Evolutionary conservation across 2,329 filamentous ascomycete species (phyloP).

Genomic region (Pseudocercospora eumusae): DNA sequence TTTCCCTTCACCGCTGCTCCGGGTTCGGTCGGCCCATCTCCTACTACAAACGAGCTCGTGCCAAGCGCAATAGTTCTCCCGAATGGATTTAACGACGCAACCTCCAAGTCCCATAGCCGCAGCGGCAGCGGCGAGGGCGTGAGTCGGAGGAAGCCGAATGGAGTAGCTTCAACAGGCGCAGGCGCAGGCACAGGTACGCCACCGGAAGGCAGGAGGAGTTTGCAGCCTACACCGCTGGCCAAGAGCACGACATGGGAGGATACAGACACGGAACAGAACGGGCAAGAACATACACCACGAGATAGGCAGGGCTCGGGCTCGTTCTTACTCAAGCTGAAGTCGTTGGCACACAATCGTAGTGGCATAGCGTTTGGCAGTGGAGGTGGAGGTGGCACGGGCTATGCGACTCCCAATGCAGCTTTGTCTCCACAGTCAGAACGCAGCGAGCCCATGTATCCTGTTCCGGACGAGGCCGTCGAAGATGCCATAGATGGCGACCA

Average conservation of each 20-base stretch:
- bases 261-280: constrained; percentile 29
- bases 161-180: constrained; percentile 13
- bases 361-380: constrained; percentile 11
- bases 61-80: constrained; percentile 7
- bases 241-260: constrained; percentile 34
- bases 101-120: not conserved
- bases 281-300: constrained; percentile 19
- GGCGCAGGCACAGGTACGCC: constrained; percentile 24
- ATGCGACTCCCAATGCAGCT: constrained; percentile 31
- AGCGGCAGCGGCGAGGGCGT: constrained; percentile 3
- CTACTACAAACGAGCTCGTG: constrained; percentile 26
- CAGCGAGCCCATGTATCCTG: constrained; percentile 37
- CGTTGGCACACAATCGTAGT: constrained; percentile 28
- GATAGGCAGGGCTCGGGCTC: constrained; percentile 30
- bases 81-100: constrained; percentile 12
- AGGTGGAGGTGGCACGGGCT: constrained; percentile 18
- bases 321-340: constrained; percentile 38
- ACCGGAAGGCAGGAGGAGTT: constrained; percentile 32
- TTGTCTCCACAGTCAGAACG: constrained; percentile 39
- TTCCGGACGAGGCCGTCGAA: constrained; percentile 50
- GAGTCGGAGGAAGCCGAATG: constrained; percentile 19
- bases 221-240: constrained; percentile 31
- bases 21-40: constrained; percentile 26
- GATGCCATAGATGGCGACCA: constrained; percentile 49
- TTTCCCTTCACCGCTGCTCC: constrained; percentile 29